Evolutionary conservation across 2,329 filamentous ascomycete species (phyloP), one percentile per base, ranked within the genome.

Genomic region (Ophiostoma ulmi): DNA sequence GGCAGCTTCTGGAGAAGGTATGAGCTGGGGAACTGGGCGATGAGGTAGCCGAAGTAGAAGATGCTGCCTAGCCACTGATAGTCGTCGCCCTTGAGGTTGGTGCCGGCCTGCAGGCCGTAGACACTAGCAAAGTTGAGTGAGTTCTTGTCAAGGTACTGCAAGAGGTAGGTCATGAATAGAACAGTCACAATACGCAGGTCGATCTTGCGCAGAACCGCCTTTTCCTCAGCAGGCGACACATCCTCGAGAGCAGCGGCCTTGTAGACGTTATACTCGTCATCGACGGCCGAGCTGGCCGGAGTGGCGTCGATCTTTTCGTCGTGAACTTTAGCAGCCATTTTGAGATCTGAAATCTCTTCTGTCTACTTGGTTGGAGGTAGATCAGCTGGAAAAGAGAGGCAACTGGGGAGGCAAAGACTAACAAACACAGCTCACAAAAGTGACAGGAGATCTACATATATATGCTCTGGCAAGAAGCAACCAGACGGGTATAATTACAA

Each of bases 71-170:
- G 75, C 77, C 77, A 79, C 36, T 77, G 76, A 70, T 79, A 78
- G 58, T 79, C 75, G 71, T 78, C 76, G 31, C 78, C 77, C 20
- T 76, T 72, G 2, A 79, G 75, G 48, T 73, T 66, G 13, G 72
- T 72, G 52, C 71, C 72, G 22, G 22, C 7, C 38, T 71, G 67
- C n/a, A 73, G 48, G 20, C 72, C 72, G 36, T 73, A 73, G 35
- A 73, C 72, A 61, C 69, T 73, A n/a, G 72, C 71, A 68, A 73
- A 73, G 70, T 73, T 73, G 71, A 73, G 69, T 0, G 72, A 72
- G 63, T 65, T 65, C 63, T 89, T 89, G 76, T 89, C 87, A 80
- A 88, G 86, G 72, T 88, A 88, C 74, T 87, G 87, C 73, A 89
- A 76, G 79, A 84, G 84, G 74, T 88, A 88, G 0, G 84, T 87